Base-by-base conservation (phyloP, 768 basidiomycete genomes). In the Leccinum subgranulosum region DNA sequence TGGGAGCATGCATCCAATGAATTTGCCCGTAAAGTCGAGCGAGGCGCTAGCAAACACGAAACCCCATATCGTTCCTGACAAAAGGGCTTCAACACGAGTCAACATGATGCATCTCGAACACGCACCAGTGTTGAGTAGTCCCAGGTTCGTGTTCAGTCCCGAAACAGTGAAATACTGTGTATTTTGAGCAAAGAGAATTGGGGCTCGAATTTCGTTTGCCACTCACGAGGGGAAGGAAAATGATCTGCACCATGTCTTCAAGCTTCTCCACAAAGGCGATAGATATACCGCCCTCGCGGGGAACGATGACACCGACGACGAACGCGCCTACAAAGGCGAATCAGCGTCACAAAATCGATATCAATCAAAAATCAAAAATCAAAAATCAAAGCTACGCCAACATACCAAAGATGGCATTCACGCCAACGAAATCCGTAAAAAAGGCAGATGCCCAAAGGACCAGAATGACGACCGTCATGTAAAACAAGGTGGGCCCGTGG, bases 401-500 rank as follows among this genome's bases (percentile, higher is more conserved):
- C 75, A 27, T 53, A 82, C 94, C 94, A 66, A 96, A 96, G 59
- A 96, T 93, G 19, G 93, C 88, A 67, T 93, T 89, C 8, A 93
- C 91, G n/a, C 94, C 96, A 64, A 98, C 92, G 59, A 94, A 79
- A 65, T 96, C 94, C 0, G 94, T 97, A 69, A 98, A 88, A 75
- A 96, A 98, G 0, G 95, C 89, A 2, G 87, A 91, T 0, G 81
- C 85, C 74, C 98, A 95, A 17, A 94, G 76, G 17, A 92, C 68
- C 15, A 97, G 71, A 58, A 96, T 87, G 28, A 86, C 87, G 5
- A 85, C 73, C 0, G 92, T 92, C 92, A 98, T 95, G 73, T 94
- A 94, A 60, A 86, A 79, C 60, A 94, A 85, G 0, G 90, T 87
- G 0, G 96, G 96, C 0, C 90, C 90, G 47, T 84, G 87, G 57